A percentile compares a stretch with the other conserved stretches of the same genome.
Evolutionary conservation across 2,329 filamentous ascomycete species (phyloP).

Genomic region (Graphilbum ipis-grandicollis): DNA sequence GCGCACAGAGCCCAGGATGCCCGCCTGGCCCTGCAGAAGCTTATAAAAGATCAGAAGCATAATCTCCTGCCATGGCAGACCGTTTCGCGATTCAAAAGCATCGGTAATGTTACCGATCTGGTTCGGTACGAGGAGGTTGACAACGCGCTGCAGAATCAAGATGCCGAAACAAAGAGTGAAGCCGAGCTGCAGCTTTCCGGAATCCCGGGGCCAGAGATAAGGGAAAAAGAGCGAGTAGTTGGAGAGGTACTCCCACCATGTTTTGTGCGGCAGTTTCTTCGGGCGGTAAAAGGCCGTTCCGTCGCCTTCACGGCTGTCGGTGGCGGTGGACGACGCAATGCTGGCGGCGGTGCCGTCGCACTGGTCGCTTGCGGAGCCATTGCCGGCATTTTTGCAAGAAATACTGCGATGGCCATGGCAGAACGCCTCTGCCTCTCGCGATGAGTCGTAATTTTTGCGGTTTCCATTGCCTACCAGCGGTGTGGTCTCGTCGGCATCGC

Average conservation of each 20-base stretch:
- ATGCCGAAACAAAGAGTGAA: conserved; percentile 71
- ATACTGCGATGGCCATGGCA: too few relatives aligned
- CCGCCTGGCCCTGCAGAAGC: conserved; percentile 75
- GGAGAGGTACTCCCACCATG: conserved; percentile 90
- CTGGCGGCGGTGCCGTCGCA: conserved; percentile 8
- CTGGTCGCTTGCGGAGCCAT: background rate
- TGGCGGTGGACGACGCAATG: conserved; percentile 1
- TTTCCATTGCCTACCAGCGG: conserved; percentile 38
- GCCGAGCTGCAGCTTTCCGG: conserved; percentile 52
- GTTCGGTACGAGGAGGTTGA: conserved; percentile 74
- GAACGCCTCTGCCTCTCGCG: too few relatives aligned
- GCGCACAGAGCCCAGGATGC: conserved; percentile 66
- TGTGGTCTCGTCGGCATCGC: conserved; percentile 33
- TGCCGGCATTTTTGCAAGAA: too few relatives aligned
- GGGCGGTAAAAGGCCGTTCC: conserved; percentile 78
- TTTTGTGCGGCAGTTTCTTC: conserved; percentile 67
- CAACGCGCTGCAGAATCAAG: conserved; percentile 59
- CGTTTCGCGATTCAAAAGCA: conserved; percentile 32
- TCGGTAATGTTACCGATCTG: conserved; percentile 72
- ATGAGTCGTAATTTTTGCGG: background rate
- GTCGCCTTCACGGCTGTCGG: conserved; percentile 11
- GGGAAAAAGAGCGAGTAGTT: conserved; percentile 91
- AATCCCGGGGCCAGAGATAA: conserved; percentile 87
- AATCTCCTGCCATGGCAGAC: conserved; percentile 58
- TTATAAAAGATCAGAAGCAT: conserved; percentile 61